Base-by-base conservation (phyloP, 1,139 yeast genomes). In the Eremothecium gossypii region DNA sequence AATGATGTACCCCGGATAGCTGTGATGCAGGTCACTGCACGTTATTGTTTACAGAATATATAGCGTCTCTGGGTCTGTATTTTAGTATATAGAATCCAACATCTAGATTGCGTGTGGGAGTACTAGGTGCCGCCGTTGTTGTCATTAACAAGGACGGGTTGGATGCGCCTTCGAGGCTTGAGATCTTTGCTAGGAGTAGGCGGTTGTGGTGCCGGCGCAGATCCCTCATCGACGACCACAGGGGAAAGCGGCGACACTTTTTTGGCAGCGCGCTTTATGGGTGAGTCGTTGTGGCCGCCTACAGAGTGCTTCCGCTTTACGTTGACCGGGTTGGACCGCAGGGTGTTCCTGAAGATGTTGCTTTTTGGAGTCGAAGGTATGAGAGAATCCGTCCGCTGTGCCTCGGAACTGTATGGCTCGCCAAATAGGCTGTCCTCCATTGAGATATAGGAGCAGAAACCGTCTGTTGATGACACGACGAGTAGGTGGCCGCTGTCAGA, bases 391-490 rank as follows among this genome's bases (percentile, higher is more conserved):
- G 23, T 17, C 23, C 23, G 23, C 6, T 17, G 23, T 6, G 23
- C 23, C 23, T 17, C 23, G 3, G 30, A 23, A 14, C 13, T 23
- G 33, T 20, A 38, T 30, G 27, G 11, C 4, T 30, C 11, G 1
- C 94, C 94, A 40, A 84, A 70, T 14, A 72, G 69, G 1, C 64
- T 71, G 1, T 61, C 58, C 3, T 71, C 73, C 45, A 84, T 76
- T 5, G 66, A 62, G 2, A 86, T 62, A 33, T 73, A 71, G 1
- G 96, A 83, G 53, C 96, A 84, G 42, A 86, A 89, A 17, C 98
- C 98, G 61, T 93, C 99, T 0, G 95, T 83, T 0, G 96, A 84
- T n/a, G 95, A 77, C 28, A 83, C 72, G 49, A 89, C 67, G 26
- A 91, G 63, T 12, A 74, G 66, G n/a, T 65, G 64, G 0, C 97